phyloP scores from a whole-genome alignment of 768 basidiomycete genomes.

The Tulasnella calospora region DNA sequence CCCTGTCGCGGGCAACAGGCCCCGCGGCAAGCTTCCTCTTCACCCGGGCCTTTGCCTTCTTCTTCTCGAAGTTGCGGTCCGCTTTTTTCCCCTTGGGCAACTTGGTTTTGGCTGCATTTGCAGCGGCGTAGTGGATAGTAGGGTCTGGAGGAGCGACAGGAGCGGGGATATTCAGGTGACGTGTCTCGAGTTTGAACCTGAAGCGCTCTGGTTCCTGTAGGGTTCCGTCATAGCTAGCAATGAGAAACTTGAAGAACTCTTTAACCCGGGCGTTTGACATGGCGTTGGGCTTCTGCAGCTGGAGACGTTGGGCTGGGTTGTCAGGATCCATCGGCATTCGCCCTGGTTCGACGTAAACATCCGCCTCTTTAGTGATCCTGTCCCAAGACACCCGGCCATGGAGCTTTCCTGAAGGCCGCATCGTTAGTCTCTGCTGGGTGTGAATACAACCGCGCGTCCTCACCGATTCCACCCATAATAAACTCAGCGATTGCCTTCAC shows the following conservation, averaged over 20 bases:
- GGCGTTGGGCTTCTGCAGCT: background rate
- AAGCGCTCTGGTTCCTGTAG: background rate
- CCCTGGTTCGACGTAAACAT: background rate
- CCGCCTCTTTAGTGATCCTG: background rate
- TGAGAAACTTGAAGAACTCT: background rate
- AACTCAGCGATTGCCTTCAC: too few species aligned
- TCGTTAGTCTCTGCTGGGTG: too few species aligned
- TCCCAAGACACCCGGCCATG: background rate
- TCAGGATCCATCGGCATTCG: background rate
- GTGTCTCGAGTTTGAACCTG: background rate
- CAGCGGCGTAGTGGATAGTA: background rate
- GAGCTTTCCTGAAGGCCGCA: background rate
- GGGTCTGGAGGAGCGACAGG: background rate
- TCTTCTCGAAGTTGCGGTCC: too few species aligned
- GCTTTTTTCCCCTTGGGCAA: background rate
- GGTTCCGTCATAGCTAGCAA: background rate
- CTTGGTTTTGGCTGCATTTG: background rate
- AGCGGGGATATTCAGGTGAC: background rate
- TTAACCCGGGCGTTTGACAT: background rate
- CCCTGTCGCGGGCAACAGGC: too few species aligned
- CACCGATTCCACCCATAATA: too few species aligned
- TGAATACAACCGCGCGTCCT: too few species aligned
- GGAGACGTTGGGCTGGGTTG: background rate
- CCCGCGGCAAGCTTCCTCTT: too few species aligned
- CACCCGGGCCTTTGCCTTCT: background rate